Base-by-base conservation (phyloP, 1,139 yeast genomes). In the Candida sanyaensis region DNA sequence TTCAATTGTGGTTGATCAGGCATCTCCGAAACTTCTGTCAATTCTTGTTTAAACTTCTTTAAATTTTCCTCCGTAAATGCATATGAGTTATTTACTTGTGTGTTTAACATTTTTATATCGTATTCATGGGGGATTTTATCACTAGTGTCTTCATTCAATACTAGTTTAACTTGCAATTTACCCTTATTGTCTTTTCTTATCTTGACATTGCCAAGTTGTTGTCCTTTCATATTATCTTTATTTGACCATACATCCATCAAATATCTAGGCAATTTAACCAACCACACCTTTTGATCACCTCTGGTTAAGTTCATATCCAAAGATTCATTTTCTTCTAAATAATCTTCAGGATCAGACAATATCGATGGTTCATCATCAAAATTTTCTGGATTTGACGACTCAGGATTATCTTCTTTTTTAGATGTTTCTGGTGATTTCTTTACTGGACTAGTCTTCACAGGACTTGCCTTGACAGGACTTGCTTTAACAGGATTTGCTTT, bases 61-160 rank as follows among this genome's bases (percentile, higher is more conserved):
- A 88, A 71, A 65, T 91, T 92, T 61, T 89, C 86, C 68, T 93
- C 99, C 28, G 92, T 85, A 65, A 93, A 91, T n/a, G 91, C 89
- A 63, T 80, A 93, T 50, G 95, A 88, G 63, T 92, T 93, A 42
- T 81, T 83, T 8, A 91, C 96, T 52, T 82, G 84, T 38, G 88
- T 84, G 65, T 90, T 90, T 29, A 88, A 79, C 64, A 93, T 74
- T 44, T 84, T 80, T 10, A 93, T 73, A 59, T 90, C 96, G 64
- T 92, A 93, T 57, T 88, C 90, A 57, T 82, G 88, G 4, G 98
- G 99, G 39, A 92, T 79, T 41, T 63, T 66, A 41, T 68, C 66
- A 42, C 68, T 65, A 12, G 49, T 46, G 13, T 50, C 45, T 21
- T 78, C 75, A 55, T 83, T 78, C 47, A 87, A 65, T 26, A 80